Evolutionary conservation across 2,329 filamentous ascomycete species (phyloP).

Genomic region (Albifimbria verrucaria): DNA sequence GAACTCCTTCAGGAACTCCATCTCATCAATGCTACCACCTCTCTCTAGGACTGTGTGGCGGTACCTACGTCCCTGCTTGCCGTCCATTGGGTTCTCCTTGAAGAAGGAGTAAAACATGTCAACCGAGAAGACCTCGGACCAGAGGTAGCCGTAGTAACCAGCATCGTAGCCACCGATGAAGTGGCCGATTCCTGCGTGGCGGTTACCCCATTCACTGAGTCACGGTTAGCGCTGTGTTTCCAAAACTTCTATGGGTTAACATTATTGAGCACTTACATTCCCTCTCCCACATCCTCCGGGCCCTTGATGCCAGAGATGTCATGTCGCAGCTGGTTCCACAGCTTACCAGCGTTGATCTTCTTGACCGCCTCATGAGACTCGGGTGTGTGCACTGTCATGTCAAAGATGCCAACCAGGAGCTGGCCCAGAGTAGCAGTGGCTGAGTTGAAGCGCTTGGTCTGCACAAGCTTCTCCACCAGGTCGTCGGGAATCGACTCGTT

Average conservation of each 20-base stretch:
- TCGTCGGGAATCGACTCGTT: constrained; percentile 70
- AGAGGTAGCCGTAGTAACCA: constrained; percentile 75
- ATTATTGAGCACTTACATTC: constrained; percentile 40
- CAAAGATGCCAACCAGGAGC: constrained; percentile 77
- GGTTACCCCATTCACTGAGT: constrained; percentile 66
- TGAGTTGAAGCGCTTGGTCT: constrained; percentile 77
- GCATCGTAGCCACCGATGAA: constrained; percentile 83
- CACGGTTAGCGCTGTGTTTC: constrained; percentile 22
- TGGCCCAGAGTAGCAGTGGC: constrained; percentile 76
- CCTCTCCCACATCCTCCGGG: constrained; percentile 61
- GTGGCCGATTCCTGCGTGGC: constrained; percentile 78
- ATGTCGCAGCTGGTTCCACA: constrained; percentile 71
- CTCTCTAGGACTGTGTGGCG: constrained; percentile 74
- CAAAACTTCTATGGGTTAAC: too few relatives aligned
- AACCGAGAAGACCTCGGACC: constrained; percentile 74
- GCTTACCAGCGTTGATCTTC: constrained; percentile 58
- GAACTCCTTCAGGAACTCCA: constrained; percentile 76
- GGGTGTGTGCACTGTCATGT: constrained; percentile 77
- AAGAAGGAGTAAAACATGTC: constrained; percentile 87
- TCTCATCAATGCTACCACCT: constrained; percentile 76
- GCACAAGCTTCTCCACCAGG: constrained; percentile 69
- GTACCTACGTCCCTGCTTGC: constrained; percentile 69
- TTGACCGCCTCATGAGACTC: constrained; percentile 66
- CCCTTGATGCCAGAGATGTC: constrained; percentile 73
- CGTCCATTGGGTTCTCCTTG: constrained; percentile 74